Percentiles rank a stretch among this genome's conserved stretches.
phyloP scores from a whole-genome alignment of 2,329 filamentous ascomycete species.

The Cladorrhinum sp. region DNA sequence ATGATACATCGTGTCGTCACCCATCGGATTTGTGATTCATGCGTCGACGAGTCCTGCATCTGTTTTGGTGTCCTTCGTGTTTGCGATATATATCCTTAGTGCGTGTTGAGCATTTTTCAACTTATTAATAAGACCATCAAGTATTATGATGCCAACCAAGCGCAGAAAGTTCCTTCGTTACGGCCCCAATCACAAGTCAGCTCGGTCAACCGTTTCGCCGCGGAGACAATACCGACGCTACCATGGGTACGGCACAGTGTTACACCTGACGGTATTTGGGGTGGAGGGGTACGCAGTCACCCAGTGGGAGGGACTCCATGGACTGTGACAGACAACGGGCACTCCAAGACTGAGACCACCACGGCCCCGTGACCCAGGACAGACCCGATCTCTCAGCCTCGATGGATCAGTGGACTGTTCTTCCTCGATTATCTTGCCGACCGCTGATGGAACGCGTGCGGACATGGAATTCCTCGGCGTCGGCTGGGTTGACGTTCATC shows the following conservation, averaged over 20 bases:
- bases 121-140: conserved; percentile 25
- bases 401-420: not conserved
- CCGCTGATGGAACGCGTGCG: not conserved
- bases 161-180: conserved; percentile 15
- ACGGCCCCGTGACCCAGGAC: not conserved
- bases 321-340: not conserved
- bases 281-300: conserved; percentile 1
- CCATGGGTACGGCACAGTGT: conserved; percentile 3
- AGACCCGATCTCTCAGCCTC: not conserved
- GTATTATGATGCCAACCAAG: conserved; percentile 1
- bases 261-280: not conserved
- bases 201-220: conserved; percentile 14
- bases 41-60: conserved; percentile 16
- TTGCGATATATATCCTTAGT: conserved; percentile 20
- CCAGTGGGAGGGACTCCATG: not conserved
- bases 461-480: not conserved
- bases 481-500: not conserved
- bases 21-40: conserved; percentile 26
- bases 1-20: conserved; percentile 27
- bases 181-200: conserved; percentile 9
- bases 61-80: conserved; percentile 17
- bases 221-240: conserved; percentile 7
- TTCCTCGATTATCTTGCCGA: not conserved
- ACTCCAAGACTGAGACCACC: not conserved
- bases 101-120: conserved; percentile 12